Base-by-base conservation (phyloP, 495 filamentous ascomycete species). In the Tuber microsphaerosporum region DNA sequence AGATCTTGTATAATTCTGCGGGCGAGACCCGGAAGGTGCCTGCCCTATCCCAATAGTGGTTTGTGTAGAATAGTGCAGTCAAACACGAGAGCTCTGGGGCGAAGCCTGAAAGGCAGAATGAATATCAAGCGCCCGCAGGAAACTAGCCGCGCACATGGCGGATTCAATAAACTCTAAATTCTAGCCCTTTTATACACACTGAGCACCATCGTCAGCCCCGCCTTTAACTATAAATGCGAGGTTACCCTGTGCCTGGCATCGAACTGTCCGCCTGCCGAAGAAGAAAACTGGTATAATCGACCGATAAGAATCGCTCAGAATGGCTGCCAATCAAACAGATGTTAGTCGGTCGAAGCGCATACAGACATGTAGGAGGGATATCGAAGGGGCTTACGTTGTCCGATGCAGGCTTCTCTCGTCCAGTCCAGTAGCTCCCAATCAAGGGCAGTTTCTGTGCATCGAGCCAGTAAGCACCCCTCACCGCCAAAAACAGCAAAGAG, bases 391-490 rank as follows among this genome's bases (percentile, higher is more conserved):
- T 70, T 79, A 82, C 81, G 61, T 75, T 81, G 71, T 83, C 81
- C 42, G 81, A 83, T 19, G 81, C 81, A 26, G 76, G 73, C 72
- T 75, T 74, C 77, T 77, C 75, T 65, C 68, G 43, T 1, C 73
- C 71, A 31, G 48, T 72, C 78, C 79, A 83, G 76, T 83, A 83
- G 31, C 73, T 45, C 19, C 79, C 79, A 48, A 83, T 71, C 51
- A 83, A 31, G 26, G 81, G 81, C 42, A 83, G 61, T 41, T 80
- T 78, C 75, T 81, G n/a, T 22, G 65, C 12, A 78, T 37, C 42
- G 14, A 26, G 42, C 71, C 43, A 70, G 70, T 74, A 43, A 45
- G 43, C 26, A n/a, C 31, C 31, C 45, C 51, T 37, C 68, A 31
- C 19, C n/a, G 70, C 31, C 20, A 61, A 44, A 22, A 51, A 44